Evolutionary conservation across 2,329 filamentous ascomycete genomes (phyloP).

Genomic region (Aspergillus latus): DNA sequence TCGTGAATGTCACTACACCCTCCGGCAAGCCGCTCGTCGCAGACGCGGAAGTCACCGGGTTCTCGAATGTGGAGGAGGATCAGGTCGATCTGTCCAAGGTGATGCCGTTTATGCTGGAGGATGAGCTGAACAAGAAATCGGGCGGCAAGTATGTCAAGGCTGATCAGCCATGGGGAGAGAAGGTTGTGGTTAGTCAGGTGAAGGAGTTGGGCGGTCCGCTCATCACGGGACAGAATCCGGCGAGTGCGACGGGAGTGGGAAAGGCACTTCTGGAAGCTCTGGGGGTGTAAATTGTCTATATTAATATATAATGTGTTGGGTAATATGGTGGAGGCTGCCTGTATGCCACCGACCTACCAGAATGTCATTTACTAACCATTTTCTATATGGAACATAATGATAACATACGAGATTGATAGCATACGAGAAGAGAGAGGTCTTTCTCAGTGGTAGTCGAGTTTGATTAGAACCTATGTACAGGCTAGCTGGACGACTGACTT

Average conservation of each 20-base stretch:
- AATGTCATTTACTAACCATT: not conserved
- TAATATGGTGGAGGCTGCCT: not conserved
- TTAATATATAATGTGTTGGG: not conserved
- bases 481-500: too few relatives aligned
- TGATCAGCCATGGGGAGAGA: conserved; percentile 44
- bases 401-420: too few relatives aligned
- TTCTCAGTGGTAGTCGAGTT: not conserved
- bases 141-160: conserved; percentile 48
- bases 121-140: conserved; percentile 39
- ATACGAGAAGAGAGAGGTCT: not conserved
- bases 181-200: conserved; percentile 41
- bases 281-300: conserved; percentile 10
- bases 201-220: conserved; percentile 31
- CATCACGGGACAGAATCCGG: conserved; percentile 52
- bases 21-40: conserved; percentile 44
- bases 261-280: conserved; percentile 43
- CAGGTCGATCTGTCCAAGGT: conserved; percentile 37
- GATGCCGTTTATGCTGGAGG: conserved; percentile 49
- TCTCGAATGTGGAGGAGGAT: conserved; percentile 50
- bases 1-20: conserved; percentile 45
- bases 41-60: conserved; percentile 45
- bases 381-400: not conserved
- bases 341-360: not conserved
- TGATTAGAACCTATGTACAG: not conserved
- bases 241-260: conserved; percentile 44